Base-by-base conservation (phyloP, 2,329 filamentous ascomycete species). In the Escovopsis sp. region DNA sequence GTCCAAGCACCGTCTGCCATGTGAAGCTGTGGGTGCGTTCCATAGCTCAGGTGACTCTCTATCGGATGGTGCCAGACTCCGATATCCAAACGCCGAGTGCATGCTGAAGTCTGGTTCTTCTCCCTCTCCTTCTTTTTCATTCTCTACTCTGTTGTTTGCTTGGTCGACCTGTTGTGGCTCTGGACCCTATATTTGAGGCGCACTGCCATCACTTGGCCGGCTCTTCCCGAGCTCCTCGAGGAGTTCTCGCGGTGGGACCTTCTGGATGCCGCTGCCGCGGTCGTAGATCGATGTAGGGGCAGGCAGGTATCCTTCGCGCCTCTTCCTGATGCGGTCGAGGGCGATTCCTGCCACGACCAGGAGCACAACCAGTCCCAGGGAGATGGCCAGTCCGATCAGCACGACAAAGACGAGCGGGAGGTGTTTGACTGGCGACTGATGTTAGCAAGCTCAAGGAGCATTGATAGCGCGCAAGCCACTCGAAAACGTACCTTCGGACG, bases 261-360 rank as follows among this genome's bases (percentile, higher is more conserved):
- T 64, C 49, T 69, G 66, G 49, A 80, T 73, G 41, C 73, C 73
- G 47, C 66, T 73, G 43, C 69, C 69, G 35, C 72, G 67, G 54
- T 80, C 76, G 48, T 71, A 74, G 67, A 74, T 75, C 33, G 68
- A 74, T 15, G 79, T 82, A 4, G 81, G 80, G 33, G 85, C 84
- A n/a, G 80, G 84, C 12, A 78, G 67, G 51, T 93, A 93, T 40
- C 86, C 85, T 57, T 89, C 82, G 39, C 77, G 75, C 65, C 74
- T 80, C 64, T 86, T 82, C 52, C 85, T 76, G 47, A 82, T 69
- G 47, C 84, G 77, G 63, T 91, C 85, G 44, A 87, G 69, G 37
- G 84, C 55, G 47, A 93, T 75, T 48, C 85, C 85, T 18, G 74
- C 73, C 40, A 84, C 70, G 42, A 93, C 83, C 41, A 93, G 70